Evolutionary conservation across 2,329 filamentous ascomycete genomes (phyloP), one percentile per base, ranked within the genome.

Genomic region (Ceratocystis destructans): DNA sequence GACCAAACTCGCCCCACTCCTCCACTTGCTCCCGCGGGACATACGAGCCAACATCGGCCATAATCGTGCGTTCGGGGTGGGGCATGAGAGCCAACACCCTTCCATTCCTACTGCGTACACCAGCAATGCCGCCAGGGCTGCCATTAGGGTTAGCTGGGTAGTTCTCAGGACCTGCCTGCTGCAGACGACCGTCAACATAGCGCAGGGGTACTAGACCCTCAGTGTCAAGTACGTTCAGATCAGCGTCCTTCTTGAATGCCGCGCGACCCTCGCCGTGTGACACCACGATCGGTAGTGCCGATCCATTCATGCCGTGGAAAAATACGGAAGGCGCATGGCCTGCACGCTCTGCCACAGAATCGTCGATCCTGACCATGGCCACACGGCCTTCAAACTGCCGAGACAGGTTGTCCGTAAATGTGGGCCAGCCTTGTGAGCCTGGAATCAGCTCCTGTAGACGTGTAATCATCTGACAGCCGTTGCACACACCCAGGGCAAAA

Each of bases 381-480:
- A 89, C 87, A 68, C 92, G 87, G 4, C 83, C 92, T 78, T 96
- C 92, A 76, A 96, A 96, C 77, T 96, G 92, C 74, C 93, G 87
- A 73, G 86, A 90, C 63, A 82, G 78, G 75, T 97, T 97, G 68
- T 88, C 82, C 67, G 93, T 87, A 75, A 96, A 96, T 28, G 83
- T 88, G 2, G 91, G 92, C 91, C 92, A 96, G 71, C 83, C 77
- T 70, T 83, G 79, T 0, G 91, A 85, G n/a, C 91, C 92, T 0
- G 91, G 92, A 69, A 96, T 95, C 64, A 96, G 79, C 68, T 87
- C 85, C 73, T 90, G 90, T 76, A 77, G 75, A 63, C 90, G 85
- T 5, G 88, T 88, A 50, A 97, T 79, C 84, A 97, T 96, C 76
- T 99, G 94, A 74, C 94, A 97, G 63, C 94, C 94, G 74, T 99